phyloP scores from a whole-genome alignment of 352 stramenopile species.

The Globisporangium middletonii region DNA sequence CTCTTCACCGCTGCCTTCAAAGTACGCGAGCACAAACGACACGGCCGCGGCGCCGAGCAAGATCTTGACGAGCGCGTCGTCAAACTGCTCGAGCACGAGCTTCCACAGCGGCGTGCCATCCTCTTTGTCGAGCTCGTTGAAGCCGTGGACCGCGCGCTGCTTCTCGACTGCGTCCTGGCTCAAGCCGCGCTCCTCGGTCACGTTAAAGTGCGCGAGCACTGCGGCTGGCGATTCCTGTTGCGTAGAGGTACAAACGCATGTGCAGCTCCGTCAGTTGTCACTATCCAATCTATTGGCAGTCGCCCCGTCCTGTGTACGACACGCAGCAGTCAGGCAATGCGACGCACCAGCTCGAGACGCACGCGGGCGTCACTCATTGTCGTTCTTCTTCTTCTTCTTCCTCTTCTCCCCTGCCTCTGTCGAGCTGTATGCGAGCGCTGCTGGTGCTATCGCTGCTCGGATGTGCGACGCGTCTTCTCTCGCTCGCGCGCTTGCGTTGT shows the following conservation, averaged over 20 bases:
- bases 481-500: too few species aligned
- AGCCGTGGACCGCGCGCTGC: constrained; percentile 55
- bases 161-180: constrained; percentile 47
- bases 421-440: not conserved
- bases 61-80: constrained; percentile 98
- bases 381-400: not conserved
- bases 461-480: too few species aligned
- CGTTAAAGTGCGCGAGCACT: constrained; percentile 75
- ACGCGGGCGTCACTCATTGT: constrained; percentile 10
- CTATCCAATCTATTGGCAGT: too few species aligned
- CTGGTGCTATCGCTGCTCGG: not conserved
- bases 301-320: too few species aligned
- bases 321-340: not conserved
- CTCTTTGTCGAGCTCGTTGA: constrained; percentile 89
- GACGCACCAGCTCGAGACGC: constrained; percentile 11
- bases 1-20: constrained; percentile 86
- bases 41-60: constrained; percentile 94
- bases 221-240: constrained; percentile 48
- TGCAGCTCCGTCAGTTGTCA: not conserved
- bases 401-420: not conserved
- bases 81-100: constrained; percentile 98
- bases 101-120: constrained; percentile 88
- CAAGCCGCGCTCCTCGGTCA: constrained; percentile 55
- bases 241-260: not conserved
- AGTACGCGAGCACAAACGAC: constrained; percentile 91